These are phyloP conservation scores for Paraglomus brasilianum DNA, from an alignment of 192 early-diverging fungal species.

Conservation along the genomic window DNA sequence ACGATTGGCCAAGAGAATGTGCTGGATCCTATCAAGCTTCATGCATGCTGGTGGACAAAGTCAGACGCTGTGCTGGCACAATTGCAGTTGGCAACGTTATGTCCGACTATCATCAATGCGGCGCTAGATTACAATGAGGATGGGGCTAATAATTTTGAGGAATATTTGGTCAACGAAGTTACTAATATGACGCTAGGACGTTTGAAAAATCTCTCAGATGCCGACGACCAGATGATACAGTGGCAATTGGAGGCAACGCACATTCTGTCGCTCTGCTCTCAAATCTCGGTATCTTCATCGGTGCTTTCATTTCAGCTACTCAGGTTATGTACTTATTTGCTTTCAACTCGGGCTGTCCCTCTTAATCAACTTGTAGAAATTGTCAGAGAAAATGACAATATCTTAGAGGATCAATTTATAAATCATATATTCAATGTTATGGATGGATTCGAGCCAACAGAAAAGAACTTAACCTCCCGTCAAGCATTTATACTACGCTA, in stretches of 20 bases:
- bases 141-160: neutral
- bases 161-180: conserved; percentile 6
- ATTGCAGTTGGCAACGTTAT: conserved; percentile 15
- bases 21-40: conserved; percentile 14
- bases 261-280: neutral
- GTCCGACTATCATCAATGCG: neutral
- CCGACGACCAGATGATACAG: neutral
- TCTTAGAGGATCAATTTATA: neutral
- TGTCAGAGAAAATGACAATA: neutral
- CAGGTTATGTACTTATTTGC: conserved; percentile 28
- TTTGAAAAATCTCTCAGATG: neutral
- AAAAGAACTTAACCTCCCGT: neutral
- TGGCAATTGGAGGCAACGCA: conserved; percentile 16
- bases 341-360: conserved; percentile 5
- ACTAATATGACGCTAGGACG: neutral
- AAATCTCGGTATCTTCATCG: conserved; percentile 5
- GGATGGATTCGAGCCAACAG: neutral
- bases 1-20: conserved; percentile 11
- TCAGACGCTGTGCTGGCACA: conserved; percentile 1
- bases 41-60: conserved; percentile 29
- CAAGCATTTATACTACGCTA: conserved; percentile 14
- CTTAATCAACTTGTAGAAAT: neutral
- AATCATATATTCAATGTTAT: conserved; percentile 1
- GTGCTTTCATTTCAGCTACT: conserved; percentile 19
- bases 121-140: neutral